Evolutionary conservation across 306 rosid species (phyloP), one percentile per base, ranked within the genome.

Genomic region (Vachellia collinsii): DNA sequence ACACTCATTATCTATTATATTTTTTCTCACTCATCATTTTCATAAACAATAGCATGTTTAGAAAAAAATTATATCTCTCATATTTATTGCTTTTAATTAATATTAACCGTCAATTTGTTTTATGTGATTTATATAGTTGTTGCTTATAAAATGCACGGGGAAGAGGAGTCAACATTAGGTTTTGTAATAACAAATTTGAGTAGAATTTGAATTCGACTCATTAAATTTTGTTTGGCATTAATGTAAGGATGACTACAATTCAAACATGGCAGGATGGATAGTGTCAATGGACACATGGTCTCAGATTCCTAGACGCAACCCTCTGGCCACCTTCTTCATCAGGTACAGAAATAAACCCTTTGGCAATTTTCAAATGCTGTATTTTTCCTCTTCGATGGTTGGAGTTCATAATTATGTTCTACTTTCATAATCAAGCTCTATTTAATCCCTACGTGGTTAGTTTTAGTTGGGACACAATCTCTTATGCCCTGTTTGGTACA

Each of bases 211-310:
- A 61, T n/a, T 50, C 63, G n/a, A 22, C 29, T 56, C 8, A 41
- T 70, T 44, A n/a, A 41, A 38, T 63, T 36, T 81, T 72, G 23
- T 48, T 2, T 13, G 39, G 36, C 16, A 62, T 77, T 58, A 50
- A 37, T 66, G 61, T 77, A 42, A 86, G 89, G 59, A 0, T 7
- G 81, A 86, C 63, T 86, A 86, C 46, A 1, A 48, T 38, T 48
- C 54, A 8, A n/a, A 14, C 37, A 59, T 83, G 48, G 19, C 19
- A 51, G 16, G 11, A 37, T 44, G n/a, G 51, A 0, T 69, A n/a
- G 43, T n/a, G 25, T 1, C 16, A 25, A 17, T 86, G 47, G 5
- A 1, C 10, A 4, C 12, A 22, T 20, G 1, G 5, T 10, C 20
- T 75, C 48, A 19, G 20, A 62, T 16, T 38, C 13, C 42, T 46